Percentiles rank a stretch among this genome's conserved stretches.
phyloP scores from a whole-genome alignment of 1,139 yeast species.

The Diutina rugosa region DNA sequence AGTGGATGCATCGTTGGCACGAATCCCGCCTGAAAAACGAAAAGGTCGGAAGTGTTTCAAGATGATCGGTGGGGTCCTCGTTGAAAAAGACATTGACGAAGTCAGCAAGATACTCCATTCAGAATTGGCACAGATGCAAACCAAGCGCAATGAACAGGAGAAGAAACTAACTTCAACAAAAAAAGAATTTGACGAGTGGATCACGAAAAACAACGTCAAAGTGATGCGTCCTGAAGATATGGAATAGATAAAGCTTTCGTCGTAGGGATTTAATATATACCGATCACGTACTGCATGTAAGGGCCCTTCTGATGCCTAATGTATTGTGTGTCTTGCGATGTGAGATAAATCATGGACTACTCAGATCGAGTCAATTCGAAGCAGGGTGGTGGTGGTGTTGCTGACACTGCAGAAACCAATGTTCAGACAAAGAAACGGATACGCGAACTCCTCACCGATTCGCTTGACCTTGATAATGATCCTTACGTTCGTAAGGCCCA shows the following conservation, averaged over 20 bases:
- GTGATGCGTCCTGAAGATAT: slow-evolving; percentile 20
- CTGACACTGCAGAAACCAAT: slow-evolving; percentile 54
- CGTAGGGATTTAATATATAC: background rate
- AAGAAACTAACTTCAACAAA: slow-evolving; percentile 32
- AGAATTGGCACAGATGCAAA: slow-evolving; percentile 29
- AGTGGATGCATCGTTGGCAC: slow-evolving; percentile 35
- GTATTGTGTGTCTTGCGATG: background rate
- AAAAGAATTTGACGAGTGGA: slow-evolving; percentile 56
- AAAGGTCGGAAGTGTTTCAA: slow-evolving; percentile 68
- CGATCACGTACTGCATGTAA: background rate
- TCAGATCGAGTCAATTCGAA: slow-evolving; percentile 32
- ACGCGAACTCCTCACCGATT: slow-evolving; percentile 47
- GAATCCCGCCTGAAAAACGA: slow-evolving; percentile 34
- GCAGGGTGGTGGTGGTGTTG: slow-evolving; percentile 58
- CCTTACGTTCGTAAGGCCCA: slow-evolving; percentile 72
- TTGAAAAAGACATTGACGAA: slow-evolving; percentile 69
- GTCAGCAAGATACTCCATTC: slow-evolving; percentile 55
- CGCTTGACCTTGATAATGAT: slow-evolving; percentile 53
- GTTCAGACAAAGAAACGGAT: slow-evolving; percentile 54
- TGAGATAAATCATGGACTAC: slow-evolving; percentile 23
- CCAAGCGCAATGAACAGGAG: slow-evolving; percentile 31
- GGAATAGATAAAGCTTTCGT: background rate
- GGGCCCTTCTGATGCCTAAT: background rate
- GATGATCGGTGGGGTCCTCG: slow-evolving; percentile 89
- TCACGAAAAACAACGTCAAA: slow-evolving; percentile 50